These are phyloP conservation scores for Hypoxylon intermedium DNA, from an alignment of 495 filamentous ascomycete genomes.

Conservation along the genomic window DNA sequence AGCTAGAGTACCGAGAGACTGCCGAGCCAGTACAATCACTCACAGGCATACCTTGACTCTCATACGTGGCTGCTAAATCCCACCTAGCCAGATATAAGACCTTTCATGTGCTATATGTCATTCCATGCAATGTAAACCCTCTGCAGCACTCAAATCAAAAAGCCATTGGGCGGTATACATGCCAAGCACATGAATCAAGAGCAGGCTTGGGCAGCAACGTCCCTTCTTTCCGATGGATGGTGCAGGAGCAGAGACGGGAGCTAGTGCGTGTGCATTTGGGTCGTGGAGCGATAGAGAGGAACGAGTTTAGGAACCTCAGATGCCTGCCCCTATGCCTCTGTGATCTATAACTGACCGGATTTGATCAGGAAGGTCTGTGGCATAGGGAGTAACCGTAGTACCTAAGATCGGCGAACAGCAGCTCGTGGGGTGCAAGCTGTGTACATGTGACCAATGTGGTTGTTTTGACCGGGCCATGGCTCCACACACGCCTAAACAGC, in stretches of 20 bases:
- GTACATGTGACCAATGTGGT: conserved; percentile 45
- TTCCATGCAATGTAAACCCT: conserved; percentile 41
- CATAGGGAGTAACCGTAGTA: conserved; percentile 40
- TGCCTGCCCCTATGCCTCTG: conserved; percentile 37
- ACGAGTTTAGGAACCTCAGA: conserved; percentile 24
- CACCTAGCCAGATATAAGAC: conserved; percentile 42
- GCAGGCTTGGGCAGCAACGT: conserved; percentile 40
- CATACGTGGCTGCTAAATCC: conserved; percentile 42
- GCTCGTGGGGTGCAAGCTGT: conserved; percentile 46
- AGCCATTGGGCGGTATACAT: conserved; percentile 34
- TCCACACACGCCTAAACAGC: conserved; percentile 47
- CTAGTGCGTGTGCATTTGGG: conserved; percentile 38
- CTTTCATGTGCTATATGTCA: conserved; percentile 40
- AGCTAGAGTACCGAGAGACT: conserved; percentile 38
- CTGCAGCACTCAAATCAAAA: conserved; percentile 31
- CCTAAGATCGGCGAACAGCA: conserved; percentile 44
- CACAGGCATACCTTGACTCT: conserved; percentile 34
- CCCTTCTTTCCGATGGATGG: conserved; percentile 31
- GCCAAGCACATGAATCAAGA: conserved; percentile 36
- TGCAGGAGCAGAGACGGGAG: conserved; percentile 37
- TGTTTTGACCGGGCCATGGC: conserved; percentile 45
- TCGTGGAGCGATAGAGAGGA: conserved; percentile 26
- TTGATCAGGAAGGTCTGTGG: conserved; percentile 38
- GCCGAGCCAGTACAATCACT: conserved; percentile 36
- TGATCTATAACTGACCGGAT: conserved; percentile 35